Evolutionary conservation across 352 stramenopile species (phyloP), one percentile per base, ranked within the genome.

Genomic region (Globisporangium perplexum): DNA sequence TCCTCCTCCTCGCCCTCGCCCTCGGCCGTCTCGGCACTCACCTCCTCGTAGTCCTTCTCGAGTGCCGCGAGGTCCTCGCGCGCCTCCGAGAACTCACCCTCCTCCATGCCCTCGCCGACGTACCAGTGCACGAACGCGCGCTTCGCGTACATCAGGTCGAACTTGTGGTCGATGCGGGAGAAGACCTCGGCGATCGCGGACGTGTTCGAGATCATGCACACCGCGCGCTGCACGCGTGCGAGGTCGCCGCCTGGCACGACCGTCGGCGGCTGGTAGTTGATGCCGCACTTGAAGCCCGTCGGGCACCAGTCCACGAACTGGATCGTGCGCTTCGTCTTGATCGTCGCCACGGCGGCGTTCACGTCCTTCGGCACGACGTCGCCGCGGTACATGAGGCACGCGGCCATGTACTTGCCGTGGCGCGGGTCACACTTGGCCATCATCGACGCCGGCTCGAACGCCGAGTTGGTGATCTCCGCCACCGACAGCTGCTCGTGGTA

Each of bases 31-130:
- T 99, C 97, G n/a, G 95, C 95, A 26, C 92, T 97, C 59, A 99
- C 97, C 69, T 99, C 97, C 66, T 99, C 97, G 73, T 99, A 99
- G 76, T 99, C 97, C 87, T 99, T 99, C 74, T 99, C 96, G 30
- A 98, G 78, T 24, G 95, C 96, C 31, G 95, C 96, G 49, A 99
- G 77, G 84, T 99, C 96, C 77, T 99, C 96, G 81, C 96, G 95
- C 39, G 97, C 97, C 67, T 99, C 97, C 53, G 94, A 98, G 72
- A 99, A 99, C 72, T 99, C 97, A 59, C 96, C 97, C 78, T 99
- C 97, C 74, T 99, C 97, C 97, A 99, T 99, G 74, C 97, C 97
- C 71, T 99, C 97, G 68, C 97, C 96, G 30, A 99, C 96, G 63
- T 99, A 98, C 96, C 97, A 99, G 84, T 99, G 96, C 57, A 99